Conservation (phyloP, 2,329 filamentous ascomycete genomes). For the Polytolypa hystricis region DNA sequence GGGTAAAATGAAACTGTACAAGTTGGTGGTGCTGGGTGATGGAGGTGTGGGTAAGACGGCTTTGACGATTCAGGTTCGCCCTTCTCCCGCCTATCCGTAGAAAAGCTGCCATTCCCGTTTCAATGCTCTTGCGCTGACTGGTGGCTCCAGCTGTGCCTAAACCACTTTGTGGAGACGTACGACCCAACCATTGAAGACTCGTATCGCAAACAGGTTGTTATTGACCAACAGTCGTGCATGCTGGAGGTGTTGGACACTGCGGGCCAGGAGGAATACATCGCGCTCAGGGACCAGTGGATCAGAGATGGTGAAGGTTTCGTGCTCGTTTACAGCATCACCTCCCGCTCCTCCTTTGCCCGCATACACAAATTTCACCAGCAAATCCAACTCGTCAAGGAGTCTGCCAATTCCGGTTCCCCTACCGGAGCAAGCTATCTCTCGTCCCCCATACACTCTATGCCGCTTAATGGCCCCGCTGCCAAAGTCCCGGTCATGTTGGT, state of each 20-base stretch:
- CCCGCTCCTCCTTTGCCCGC: slow-evolving; percentile 83
- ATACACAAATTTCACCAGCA: slow-evolving; percentile 95
- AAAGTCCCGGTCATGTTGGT: slow-evolving; percentile 95
- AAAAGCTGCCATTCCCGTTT: neutral
- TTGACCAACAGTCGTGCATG: slow-evolving; percentile 88
- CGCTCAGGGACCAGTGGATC: slow-evolving; percentile 95
- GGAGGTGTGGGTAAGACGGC: slow-evolving; percentile 92
- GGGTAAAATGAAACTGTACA: slow-evolving; percentile 86
- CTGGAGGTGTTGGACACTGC: slow-evolving; percentile 92
- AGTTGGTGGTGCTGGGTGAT: slow-evolving; percentile 88
- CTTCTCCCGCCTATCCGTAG: slow-evolving; percentile 5
- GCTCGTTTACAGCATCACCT: slow-evolving; percentile 96
- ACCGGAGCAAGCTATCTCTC: slow-evolving; percentile 38
- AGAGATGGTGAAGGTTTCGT: slow-evolving; percentile 95
- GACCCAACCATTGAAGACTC: slow-evolving; percentile 60
- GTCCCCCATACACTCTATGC: slow-evolving; percentile 39
- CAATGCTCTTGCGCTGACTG: neutral
- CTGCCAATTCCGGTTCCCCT: slow-evolving; percentile 46
- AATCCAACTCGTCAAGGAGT: slow-evolving; percentile 95
- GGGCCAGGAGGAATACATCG: slow-evolving; percentile 97
- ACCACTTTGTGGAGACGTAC: slow-evolving; percentile 94
- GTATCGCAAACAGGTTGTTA: slow-evolving; percentile 63
- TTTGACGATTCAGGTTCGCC: slow-evolving; percentile 64
- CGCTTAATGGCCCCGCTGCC: slow-evolving; percentile 37
- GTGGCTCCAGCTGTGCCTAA: slow-evolving; percentile 83